Evolutionary conservation across 2,329 filamentous ascomycete genomes (phyloP).

Genomic region (Cladosporium sp.): DNA sequence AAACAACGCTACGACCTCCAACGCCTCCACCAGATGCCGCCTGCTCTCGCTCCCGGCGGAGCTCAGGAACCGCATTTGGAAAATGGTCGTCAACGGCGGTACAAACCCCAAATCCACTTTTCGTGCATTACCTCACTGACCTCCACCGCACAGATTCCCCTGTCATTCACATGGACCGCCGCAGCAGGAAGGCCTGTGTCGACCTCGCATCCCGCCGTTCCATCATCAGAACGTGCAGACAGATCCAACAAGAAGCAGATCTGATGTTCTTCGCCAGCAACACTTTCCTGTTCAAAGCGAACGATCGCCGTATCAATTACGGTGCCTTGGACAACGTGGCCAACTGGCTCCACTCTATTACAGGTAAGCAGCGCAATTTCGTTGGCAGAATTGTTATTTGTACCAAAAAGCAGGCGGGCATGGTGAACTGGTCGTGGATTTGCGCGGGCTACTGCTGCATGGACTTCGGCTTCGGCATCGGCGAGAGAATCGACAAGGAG

Average conservation of each 20-base stretch:
- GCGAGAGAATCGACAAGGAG: not conserved
- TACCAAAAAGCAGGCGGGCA: not conserved
- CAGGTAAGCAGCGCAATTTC: not conserved
- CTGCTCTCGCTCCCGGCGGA: constrained; percentile 3
- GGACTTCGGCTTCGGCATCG: constrained; percentile 1
- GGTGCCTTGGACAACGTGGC: not conserved
- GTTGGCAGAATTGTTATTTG: not conserved
- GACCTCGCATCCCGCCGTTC: constrained; percentile 13
- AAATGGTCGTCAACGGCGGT: not conserved
- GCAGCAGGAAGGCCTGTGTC: not conserved
- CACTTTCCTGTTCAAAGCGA: not conserved
- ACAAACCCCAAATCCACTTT: not conserved
- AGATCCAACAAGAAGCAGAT: constrained; percentile 24
- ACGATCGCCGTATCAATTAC: not conserved
- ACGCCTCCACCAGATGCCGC: not conserved
- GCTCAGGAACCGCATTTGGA: constrained; percentile 9
- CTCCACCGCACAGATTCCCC: not conserved
- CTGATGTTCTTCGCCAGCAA: not conserved
- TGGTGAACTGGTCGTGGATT: not conserved
- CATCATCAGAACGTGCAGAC: constrained; percentile 22
- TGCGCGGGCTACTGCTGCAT: not conserved
- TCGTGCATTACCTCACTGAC: not conserved
- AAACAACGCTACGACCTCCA: not conserved
- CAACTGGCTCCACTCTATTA: not conserved
- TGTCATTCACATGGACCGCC: not conserved